phyloP scores from a whole-genome alignment of 768 basidiomycete species.

The Lactarius pseudohatsudake region DNA sequence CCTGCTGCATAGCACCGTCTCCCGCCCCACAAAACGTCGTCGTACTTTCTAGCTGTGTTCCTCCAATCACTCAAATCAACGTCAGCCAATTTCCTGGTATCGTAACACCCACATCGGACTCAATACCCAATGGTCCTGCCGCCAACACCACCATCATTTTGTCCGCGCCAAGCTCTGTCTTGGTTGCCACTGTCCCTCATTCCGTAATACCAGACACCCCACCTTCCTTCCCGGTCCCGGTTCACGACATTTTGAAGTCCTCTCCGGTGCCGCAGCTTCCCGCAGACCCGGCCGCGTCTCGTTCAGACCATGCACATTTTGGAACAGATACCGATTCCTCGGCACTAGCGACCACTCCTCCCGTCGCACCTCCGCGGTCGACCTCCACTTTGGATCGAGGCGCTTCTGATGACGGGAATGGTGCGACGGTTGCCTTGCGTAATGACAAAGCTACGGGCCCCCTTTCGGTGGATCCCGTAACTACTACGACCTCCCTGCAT shows the following conservation, averaged over 20 bases:
- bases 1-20: too few species aligned
- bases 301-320: too few species aligned
- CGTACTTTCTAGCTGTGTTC: too few species aligned
- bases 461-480: neutral
- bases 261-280: too few species aligned
- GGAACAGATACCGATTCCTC: too few species aligned
- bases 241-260: too few species aligned
- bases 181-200: neutral
- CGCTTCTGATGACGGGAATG: neutral
- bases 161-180: too few species aligned
- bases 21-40: neutral
- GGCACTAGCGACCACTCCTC: neutral
- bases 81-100: neutral
- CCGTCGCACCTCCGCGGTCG: too few species aligned
- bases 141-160: neutral
- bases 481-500: neutral
- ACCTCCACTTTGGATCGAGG: neutral
- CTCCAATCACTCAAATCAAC: neutral
- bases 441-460: neutral
- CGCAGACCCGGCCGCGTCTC: too few species aligned
- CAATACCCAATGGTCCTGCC: neutral
- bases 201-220: too few species aligned
- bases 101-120: neutral
- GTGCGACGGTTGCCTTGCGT: neutral
- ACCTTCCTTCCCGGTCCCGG: too few species aligned